A percentile compares a stretch with the other conserved stretches of the same genome.
phyloP scores from a whole-genome alignment of 495 filamentous ascomycete genomes.

The Cetradonia linearis region DNA sequence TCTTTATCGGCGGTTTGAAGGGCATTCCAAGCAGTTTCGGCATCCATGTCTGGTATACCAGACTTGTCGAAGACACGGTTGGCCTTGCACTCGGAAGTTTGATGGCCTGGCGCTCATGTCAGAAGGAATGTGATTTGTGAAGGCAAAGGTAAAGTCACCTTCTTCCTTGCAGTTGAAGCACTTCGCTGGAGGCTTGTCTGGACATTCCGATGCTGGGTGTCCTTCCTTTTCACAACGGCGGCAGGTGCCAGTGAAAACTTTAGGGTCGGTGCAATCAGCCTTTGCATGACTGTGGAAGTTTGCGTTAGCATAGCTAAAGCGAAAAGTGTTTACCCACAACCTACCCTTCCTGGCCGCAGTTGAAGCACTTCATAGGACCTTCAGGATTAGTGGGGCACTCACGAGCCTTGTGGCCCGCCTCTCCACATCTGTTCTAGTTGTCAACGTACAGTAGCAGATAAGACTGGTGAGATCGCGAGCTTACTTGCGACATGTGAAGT shows the following conservation, averaged over 20 bases:
- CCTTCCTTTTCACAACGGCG: constrained; percentile 61
- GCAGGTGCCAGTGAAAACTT: constrained; percentile 62
- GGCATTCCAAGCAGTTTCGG: constrained; percentile 60
- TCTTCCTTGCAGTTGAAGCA: constrained; percentile 71
- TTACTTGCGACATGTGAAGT: constrained; percentile 28
- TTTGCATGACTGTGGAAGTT: constrained; percentile 45
- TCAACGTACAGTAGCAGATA: background rate
- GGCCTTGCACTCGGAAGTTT: constrained; percentile 52
- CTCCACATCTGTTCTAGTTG: constrained; percentile 37
- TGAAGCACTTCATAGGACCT: constrained; percentile 53
- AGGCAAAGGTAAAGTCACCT: constrained; percentile 40
- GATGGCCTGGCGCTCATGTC: constrained; percentile 48
- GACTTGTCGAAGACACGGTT: constrained; percentile 58
- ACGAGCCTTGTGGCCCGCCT: constrained; percentile 46
- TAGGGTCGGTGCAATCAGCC: constrained; percentile 56
- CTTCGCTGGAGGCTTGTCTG: constrained; percentile 46
- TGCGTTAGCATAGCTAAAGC: background rate
- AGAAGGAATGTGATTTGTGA: background rate
- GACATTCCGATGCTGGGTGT: constrained; percentile 62
- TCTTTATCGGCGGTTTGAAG: constrained; percentile 53
- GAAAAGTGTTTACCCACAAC: too few species aligned
- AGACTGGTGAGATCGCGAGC: background rate
- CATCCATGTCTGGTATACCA: constrained; percentile 44
- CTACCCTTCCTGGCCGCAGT: constrained; percentile 67
- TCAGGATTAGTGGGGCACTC: constrained; percentile 45